Evolutionary conservation across 352 stramenopile genomes (phyloP), one percentile per base, ranked within the genome.

Genomic region (Phytophthora sojae): DNA sequence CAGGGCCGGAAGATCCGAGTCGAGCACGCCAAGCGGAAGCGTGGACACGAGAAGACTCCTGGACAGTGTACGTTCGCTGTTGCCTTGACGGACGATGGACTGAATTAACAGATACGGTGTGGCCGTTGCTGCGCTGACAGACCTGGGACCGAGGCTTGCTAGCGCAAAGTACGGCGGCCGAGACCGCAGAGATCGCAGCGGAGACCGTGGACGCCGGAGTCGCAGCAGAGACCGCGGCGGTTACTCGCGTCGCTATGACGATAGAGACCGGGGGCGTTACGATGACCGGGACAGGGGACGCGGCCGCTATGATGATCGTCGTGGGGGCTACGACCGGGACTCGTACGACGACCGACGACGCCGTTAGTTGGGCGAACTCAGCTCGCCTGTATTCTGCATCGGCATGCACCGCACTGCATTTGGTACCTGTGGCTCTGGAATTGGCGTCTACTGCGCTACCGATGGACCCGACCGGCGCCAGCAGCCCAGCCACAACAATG

Each of bases 1-100:
- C 74, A 90, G 57, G 86, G 88, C 25, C 86, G 85, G 55, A 81
- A 78, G 55, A 85, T 96, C 51, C 78, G 86, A 61, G 86, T 96
- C 3, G 88, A 96, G 69, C 85, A 92, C 52, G 87, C 88, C 61
- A 96, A 94, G 80, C 83, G 88, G 52, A 87, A 85, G 39, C 84
- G 83, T 72, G 86, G 86, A 39, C 88, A 96, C 63, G 83, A 92
- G 57, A 93, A 94, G 69, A 94, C 88, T n/a, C 88, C 88, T 12
- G 88, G 88, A 44, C 87, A 92, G 71, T 96, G 86, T 96, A 83
- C 64, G 82, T 83, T 6, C 14, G 39, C 4, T 15, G 11, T 2
- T 23, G 14, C 8, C 37, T 30, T 55, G 7, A 25, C 1, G 8
- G 3, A 2, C 42, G 32, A 1, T 32, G 30, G 0, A 53, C 1